Percentiles rank a stretch among this genome's conserved stretches.
These are phyloP conservation scores for Breynia disticha DNA, from an alignment of 441 rosid genomes.

Conservation along the genomic window DNA sequence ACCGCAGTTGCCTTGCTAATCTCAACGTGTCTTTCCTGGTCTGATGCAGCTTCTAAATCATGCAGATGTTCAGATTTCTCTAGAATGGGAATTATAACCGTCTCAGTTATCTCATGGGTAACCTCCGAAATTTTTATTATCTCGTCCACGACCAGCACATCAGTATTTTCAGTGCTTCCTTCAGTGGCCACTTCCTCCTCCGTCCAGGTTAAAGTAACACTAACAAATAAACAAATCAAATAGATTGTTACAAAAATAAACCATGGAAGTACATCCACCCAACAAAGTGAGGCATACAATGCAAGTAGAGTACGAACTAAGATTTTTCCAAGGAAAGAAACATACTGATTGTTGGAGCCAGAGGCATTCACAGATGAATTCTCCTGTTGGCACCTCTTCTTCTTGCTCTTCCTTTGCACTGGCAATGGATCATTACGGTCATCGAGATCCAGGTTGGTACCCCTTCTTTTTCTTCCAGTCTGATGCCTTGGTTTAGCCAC, in stretches of 20 bases:
- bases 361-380: slow-evolving; percentile 25
- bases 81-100: slow-evolving; percentile 10
- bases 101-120: slow-evolving; percentile 15
- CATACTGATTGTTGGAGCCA: slow-evolving; percentile 25
- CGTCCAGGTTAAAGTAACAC: slow-evolving; percentile 24
- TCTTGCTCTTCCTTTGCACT: slow-evolving; percentile 20
- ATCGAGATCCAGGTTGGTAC: slow-evolving; percentile 17
- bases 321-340: slow-evolving; percentile 3
- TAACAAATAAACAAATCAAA: slow-evolving; percentile 15
- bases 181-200: slow-evolving; percentile 30
- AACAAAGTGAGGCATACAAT: not conserved
- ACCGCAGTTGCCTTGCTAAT: slow-evolving; percentile 7
- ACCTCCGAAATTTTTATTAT: slow-evolving; percentile 26
- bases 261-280: not conserved
- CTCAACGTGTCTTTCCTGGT: slow-evolving; percentile 6
- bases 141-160: slow-evolving; percentile 17
- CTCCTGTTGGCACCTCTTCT: slow-evolving; percentile 36
- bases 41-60: slow-evolving; percentile 13
- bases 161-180: slow-evolving; percentile 18
- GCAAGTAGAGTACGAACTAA: not conserved
- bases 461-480: slow-evolving; percentile 52
- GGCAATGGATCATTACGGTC: slow-evolving; percentile 20
- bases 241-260: not conserved
- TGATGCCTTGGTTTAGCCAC: slow-evolving; percentile 30
- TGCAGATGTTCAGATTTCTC: slow-evolving; percentile 13